These are phyloP conservation scores for Fusarium proliferatum DNA, from an alignment of 2,329 filamentous ascomycete genomes.

Conservation along the genomic window DNA sequence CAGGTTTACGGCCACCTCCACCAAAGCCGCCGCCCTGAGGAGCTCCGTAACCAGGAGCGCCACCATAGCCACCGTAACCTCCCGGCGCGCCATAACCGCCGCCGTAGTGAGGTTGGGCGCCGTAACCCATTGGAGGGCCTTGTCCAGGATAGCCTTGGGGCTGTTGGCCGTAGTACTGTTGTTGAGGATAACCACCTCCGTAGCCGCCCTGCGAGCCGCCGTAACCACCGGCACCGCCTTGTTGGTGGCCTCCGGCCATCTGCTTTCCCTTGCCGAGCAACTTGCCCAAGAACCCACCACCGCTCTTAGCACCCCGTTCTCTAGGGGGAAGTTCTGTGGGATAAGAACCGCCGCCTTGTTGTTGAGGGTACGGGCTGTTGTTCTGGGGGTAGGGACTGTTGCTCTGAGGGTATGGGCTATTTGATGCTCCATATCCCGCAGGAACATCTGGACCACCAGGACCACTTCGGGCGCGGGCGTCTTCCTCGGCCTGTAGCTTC, in stretches of 20 bases:
- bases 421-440: conserved; percentile 47
- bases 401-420: conserved; percentile 46
- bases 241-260: conserved; percentile 47
- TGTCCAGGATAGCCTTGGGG: conserved; percentile 41
- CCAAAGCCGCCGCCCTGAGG: conserved; percentile 48
- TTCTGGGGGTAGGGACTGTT: conserved; percentile 43
- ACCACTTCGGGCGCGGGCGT: conserved; percentile 65
- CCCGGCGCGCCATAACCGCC: conserved; percentile 32
- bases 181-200: conserved; percentile 46
- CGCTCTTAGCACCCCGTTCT: conserved; percentile 51
- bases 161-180: conserved; percentile 43
- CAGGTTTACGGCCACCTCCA: conserved; percentile 51
- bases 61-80: conserved; percentile 45
- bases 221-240: conserved; percentile 29
- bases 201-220: conserved; percentile 31
- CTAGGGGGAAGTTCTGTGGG: conserved; percentile 58
- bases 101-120: conserved; percentile 44
- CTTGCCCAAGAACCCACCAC: conserved; percentile 65
- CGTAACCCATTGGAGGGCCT: conserved; percentile 44
- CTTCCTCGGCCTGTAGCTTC: conserved; percentile 84
- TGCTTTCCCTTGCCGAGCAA: conserved; percentile 60
- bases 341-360: conserved; percentile 46
- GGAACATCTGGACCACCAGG: conserved; percentile 48
- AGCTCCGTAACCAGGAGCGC: conserved; percentile 41
- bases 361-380: conserved; percentile 45